These are phyloP conservation scores for Phytophthora boehmeriae DNA, from an alignment of 352 stramenopile species.

Conservation along the genomic window DNA sequence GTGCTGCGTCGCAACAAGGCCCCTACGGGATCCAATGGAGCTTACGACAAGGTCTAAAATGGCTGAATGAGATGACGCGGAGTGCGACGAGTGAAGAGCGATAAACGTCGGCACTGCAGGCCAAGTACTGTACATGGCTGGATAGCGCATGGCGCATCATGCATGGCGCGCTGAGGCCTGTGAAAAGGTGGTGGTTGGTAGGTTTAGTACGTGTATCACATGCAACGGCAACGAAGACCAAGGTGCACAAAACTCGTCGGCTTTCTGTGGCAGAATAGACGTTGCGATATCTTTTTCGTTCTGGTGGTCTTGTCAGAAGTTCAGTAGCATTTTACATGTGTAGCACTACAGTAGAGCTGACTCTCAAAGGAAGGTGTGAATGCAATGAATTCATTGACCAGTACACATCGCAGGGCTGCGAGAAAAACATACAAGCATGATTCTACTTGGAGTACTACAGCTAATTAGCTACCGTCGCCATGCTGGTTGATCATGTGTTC, in stretches of 20 bases:
- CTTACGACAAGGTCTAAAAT: conserved; percentile 83
- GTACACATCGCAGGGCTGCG: conserved; percentile 7
- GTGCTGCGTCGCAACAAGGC: conserved; percentile 57
- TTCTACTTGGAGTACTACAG: background rate
- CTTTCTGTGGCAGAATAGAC: conserved; percentile 42
- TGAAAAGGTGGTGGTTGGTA: conserved; percentile 31
- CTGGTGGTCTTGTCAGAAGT: background rate
- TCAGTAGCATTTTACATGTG: background rate
- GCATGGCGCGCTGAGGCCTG: conserved; percentile 14
- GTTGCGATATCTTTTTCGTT: conserved; percentile 37
- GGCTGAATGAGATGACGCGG: conserved; percentile 13
- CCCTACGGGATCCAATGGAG: conserved; percentile 36
- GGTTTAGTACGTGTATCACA: conserved; percentile 41
- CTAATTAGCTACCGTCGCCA: conserved; percentile 18
- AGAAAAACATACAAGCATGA: conserved; percentile 6
- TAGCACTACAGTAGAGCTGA: conserved; percentile 1
- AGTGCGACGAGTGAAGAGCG: conserved; percentile 19
- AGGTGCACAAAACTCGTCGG: conserved; percentile 33
- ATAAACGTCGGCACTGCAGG: conserved; percentile 14
- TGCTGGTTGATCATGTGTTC: conserved; percentile 30
- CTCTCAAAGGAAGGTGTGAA: too few relatives aligned
- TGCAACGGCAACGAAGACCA: conserved; percentile 29
- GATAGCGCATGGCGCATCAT: background rate
- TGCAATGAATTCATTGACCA: conserved; percentile 23
- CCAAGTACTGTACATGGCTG: background rate